Percentiles rank a stretch among this genome's conserved stretches.
These are phyloP conservation scores for Ilex paraguariensis DNA, from an alignment of 305 asterid genomes.

Conservation along the genomic window DNA sequence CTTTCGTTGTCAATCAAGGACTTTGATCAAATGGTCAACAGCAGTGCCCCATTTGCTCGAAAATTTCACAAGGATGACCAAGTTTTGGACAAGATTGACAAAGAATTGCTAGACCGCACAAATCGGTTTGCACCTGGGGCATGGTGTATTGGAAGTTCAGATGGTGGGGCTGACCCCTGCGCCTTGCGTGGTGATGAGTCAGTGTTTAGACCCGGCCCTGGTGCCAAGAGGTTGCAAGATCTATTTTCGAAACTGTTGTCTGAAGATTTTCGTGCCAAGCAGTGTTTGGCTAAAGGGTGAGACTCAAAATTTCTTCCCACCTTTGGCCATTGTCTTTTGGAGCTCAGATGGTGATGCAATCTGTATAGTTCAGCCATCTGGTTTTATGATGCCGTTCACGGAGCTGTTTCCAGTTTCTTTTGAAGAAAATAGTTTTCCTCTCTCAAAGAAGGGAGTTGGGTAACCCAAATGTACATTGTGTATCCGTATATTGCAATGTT, in stretches of 20 bases:
- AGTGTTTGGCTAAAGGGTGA: constrained; percentile 40
- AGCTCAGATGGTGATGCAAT: background rate
- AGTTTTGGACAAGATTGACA: constrained; percentile 74
- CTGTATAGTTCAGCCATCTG: too few species aligned
- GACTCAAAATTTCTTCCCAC: background rate
- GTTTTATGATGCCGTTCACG: constrained; percentile 12
- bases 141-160: constrained; percentile 82
- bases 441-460: constrained; percentile 8
- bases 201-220: constrained; percentile 66
- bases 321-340: background rate
- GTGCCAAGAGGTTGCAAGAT: constrained; percentile 58
- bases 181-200: constrained; percentile 57
- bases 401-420: constrained; percentile 33
- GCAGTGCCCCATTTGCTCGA: constrained; percentile 85
- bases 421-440: constrained; percentile 21
- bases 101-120: constrained; percentile 61
- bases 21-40: constrained; percentile 74
- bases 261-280: constrained; percentile 51
- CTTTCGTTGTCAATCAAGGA: constrained; percentile 53
- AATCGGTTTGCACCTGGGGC: constrained; percentile 73
- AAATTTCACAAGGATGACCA: constrained; percentile 83
- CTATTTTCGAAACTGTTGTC: constrained; percentile 48
- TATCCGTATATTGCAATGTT: constrained; percentile 19
- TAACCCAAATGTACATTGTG: constrained; percentile 27
- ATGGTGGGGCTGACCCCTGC: constrained; percentile 66